phyloP scores from a whole-genome alignment of 2,329 filamentous ascomycete genomes.

The Plectosphaerella cucumerina region DNA sequence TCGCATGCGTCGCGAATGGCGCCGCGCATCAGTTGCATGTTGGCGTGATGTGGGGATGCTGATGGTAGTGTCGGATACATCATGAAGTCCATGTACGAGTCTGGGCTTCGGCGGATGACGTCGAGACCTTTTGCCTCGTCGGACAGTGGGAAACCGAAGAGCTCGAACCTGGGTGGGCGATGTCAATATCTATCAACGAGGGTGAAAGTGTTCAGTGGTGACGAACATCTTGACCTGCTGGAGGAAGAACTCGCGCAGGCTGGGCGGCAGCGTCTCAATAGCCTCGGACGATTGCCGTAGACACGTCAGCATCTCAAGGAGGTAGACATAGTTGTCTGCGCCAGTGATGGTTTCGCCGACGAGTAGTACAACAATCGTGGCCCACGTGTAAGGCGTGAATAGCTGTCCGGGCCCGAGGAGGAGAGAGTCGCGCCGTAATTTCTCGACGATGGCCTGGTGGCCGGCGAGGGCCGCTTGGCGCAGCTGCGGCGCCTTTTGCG shows the following conservation, averaged over 20 bases:
- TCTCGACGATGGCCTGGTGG: constrained; percentile 28
- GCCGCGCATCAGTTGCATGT: constrained; percentile 15
- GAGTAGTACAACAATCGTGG: constrained; percentile 30
- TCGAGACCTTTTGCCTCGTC: constrained; percentile 20
- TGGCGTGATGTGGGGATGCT: constrained; percentile 14
- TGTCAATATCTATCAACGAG: background rate
- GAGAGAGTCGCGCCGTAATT: constrained; percentile 26
- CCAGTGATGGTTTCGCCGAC: constrained; percentile 37
- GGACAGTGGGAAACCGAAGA: constrained; percentile 22
- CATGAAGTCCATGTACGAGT: constrained; percentile 23
- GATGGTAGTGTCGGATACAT: constrained; percentile 8
- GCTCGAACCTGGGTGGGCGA: constrained; percentile 22
- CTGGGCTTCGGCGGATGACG: constrained; percentile 14
- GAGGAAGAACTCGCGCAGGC: constrained; percentile 19
- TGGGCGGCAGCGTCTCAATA: constrained; percentile 11
- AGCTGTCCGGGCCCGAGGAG: constrained; percentile 20
- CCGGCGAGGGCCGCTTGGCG: constrained; percentile 25
- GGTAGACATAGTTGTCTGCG: constrained; percentile 28
- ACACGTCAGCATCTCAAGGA: constrained; percentile 30
- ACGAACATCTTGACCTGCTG: constrained; percentile 27
- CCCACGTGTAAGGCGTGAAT: constrained; percentile 30
- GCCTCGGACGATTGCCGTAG: constrained; percentile 17
- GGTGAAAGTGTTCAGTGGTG: background rate
- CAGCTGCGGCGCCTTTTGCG: constrained; percentile 23
- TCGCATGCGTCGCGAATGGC: constrained; percentile 20